Percentiles rank a stretch among this genome's conserved stretches.
phyloP scores from a whole-genome alignment of 1,284 basidiomycete species.

The Cryptococcus hybrid region DNA sequence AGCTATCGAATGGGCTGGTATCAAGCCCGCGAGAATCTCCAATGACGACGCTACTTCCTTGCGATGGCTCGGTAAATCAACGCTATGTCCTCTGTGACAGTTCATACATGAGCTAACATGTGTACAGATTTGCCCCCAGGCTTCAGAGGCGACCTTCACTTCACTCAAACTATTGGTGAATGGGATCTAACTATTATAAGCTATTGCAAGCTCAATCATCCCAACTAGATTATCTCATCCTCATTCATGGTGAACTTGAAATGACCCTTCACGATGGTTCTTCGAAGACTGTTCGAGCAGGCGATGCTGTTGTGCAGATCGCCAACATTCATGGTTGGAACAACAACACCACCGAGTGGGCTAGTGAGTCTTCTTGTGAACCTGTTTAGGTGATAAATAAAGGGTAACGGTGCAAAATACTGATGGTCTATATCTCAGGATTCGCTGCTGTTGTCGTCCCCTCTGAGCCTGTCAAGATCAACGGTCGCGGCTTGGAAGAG shows the following conservation, averaged over 20 bases:
- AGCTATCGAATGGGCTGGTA: constrained; percentile 9
- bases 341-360: constrained; percentile 11
- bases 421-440: neutral
- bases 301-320: constrained; percentile 2
- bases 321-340: constrained; percentile 17
- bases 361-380: constrained; percentile 8
- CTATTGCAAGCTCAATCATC: neutral
- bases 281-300: constrained; percentile 7
- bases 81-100: neutral
- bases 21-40: constrained; percentile 3
- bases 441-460: constrained; percentile 9
- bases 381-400: too few relatives aligned
- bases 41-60: constrained; percentile 10
- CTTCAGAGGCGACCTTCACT: constrained; percentile 5
- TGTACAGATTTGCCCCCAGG: constrained; percentile 10
- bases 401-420: neutral
- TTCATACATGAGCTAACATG: neutral
- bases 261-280: constrained; percentile 14
- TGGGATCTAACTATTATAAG: neutral
- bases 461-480: constrained; percentile 7
- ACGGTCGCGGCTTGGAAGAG: constrained; percentile 12
- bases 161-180: constrained; percentile 13
- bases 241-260: constrained; percentile 15
- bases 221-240: constrained; percentile 11
- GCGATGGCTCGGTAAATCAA: constrained; percentile 15